Percentiles rank a stretch among this genome's conserved stretches.
Evolutionary conservation across 441 rosid species (phyloP).

Genomic region (Pelargonium fulgidum): DNA sequence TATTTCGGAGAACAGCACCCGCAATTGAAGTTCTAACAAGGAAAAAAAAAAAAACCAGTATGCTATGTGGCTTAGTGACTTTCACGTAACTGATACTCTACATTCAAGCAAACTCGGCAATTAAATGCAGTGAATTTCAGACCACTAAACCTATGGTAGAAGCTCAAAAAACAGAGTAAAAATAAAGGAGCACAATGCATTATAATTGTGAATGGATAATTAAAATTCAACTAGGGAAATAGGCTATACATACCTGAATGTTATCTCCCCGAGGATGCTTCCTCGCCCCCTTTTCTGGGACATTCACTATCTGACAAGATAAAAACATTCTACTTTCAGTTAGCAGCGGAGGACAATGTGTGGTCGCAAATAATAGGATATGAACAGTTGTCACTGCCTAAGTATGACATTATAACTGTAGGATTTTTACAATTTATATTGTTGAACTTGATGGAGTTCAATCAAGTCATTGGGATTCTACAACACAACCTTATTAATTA

Average conservation of each 20-base stretch:
- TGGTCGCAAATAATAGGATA: background rate
- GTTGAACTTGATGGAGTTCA: background rate
- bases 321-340: constrained; percentile 12
- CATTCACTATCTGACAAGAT: constrained; percentile 68
- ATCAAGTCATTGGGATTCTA: background rate
- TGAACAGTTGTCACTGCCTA: too few relatives aligned
- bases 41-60: too few relatives aligned
- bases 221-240: background rate
- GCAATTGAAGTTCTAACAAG: too few relatives aligned
- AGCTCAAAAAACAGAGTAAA: too few relatives aligned
- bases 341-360: background rate
- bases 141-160: background rate
- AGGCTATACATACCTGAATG: constrained; percentile 57
- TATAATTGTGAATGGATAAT: background rate
- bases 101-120: too few relatives aligned
- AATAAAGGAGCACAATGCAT: background rate
- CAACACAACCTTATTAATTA: too few relatives aligned
- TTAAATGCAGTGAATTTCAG: constrained; percentile 6
- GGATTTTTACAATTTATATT: background rate
- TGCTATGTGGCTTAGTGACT: too few relatives aligned
- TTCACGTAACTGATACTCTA: too few relatives aligned
- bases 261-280: constrained; percentile 96
- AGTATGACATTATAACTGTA: too few relatives aligned
- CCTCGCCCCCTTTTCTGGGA: constrained; percentile 97
- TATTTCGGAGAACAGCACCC: too few relatives aligned